These are phyloP conservation scores for Globisporangium paroecandrum DNA, from an alignment of 352 stramenopile species.

Conservation along the genomic window DNA sequence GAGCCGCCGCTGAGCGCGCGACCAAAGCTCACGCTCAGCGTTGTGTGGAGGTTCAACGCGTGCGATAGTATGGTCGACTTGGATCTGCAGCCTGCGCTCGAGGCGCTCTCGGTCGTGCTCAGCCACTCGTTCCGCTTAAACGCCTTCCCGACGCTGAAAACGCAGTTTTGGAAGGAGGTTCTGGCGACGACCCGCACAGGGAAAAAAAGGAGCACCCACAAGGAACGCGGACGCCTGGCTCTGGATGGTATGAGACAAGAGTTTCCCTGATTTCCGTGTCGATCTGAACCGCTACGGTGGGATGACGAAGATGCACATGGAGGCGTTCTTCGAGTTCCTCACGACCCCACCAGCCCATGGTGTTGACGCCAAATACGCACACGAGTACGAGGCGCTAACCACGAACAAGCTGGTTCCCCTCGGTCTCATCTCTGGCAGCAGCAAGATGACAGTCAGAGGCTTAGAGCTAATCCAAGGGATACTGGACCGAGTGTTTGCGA, in stretches of 20 bases:
- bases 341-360: not conserved
- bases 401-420: not conserved
- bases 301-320: not conserved
- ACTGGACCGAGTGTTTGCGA: not conserved
- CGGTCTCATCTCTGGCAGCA: not conserved
- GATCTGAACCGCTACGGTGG: not conserved
- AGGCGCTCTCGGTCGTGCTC: not conserved
- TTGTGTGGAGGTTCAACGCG: not conserved
- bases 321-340: not conserved
- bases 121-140: slow-evolving; percentile 5
- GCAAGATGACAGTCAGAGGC: not conserved
- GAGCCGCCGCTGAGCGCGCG: not conserved
- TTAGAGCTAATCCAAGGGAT: not conserved
- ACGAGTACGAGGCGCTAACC: not conserved
- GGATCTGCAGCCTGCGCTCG: not conserved
- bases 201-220: no score
- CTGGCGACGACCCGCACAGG: not conserved
- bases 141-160: not conserved
- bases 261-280: not conserved
- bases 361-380: not conserved
- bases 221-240: not conserved
- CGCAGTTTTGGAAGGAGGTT: not conserved
- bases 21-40: not conserved
- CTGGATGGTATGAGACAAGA: not conserved
- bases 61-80: not conserved